Evolutionary conservation across 441 rosid species (phyloP), one percentile per base, ranked within the genome.

Genomic region (Jatropha multifida): DNA sequence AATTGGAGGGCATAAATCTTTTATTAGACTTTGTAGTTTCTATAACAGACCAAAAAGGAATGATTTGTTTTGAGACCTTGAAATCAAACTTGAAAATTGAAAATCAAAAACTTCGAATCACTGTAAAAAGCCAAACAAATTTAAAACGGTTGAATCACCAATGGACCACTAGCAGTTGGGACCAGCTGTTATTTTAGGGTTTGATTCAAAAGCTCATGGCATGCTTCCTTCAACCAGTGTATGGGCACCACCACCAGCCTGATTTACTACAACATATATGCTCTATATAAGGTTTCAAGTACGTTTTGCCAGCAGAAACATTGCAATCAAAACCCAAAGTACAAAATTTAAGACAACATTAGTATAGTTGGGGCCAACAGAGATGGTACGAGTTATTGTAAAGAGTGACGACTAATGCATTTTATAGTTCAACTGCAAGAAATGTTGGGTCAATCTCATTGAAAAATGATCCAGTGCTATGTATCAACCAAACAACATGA

Each of bases 271-370:
- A 42, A 26, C 66, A 2, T 40, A 71, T 20, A 14, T 13, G 9
- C 52, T 5, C 5, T 20, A 55, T 38, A 4, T 20, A 20, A 71
- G 51, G 14, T 52, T 71, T 11, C 26, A 59, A 15, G 42, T 42
- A 58, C 74, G 59, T 59, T 49, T 58, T 59, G 74, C 41, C 48
- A 42, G 56, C 74, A 71, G 41, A 23, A 71, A 38, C 42, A 44
- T 42, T 58, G 55, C 55, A 58, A 23, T 59, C 42, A 44, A 26
- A 55, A 5, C 18, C 9, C 27, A 2, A 23, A 37, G 58, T 55
- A 56, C n/a, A 70, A 70, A 44, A 55, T 70, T 70, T 13, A 70
- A 5, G 52, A 40, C 5, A 67, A 11, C 40, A 48, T 41, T 14
- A 10, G 27, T 70, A 2, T 1, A 11, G n/a, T 14, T 70, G 64